These are phyloP conservation scores for Gracilaria gracilis DNA, from an alignment of 23 red algal genomes.

Conservation along the genomic window DNA sequence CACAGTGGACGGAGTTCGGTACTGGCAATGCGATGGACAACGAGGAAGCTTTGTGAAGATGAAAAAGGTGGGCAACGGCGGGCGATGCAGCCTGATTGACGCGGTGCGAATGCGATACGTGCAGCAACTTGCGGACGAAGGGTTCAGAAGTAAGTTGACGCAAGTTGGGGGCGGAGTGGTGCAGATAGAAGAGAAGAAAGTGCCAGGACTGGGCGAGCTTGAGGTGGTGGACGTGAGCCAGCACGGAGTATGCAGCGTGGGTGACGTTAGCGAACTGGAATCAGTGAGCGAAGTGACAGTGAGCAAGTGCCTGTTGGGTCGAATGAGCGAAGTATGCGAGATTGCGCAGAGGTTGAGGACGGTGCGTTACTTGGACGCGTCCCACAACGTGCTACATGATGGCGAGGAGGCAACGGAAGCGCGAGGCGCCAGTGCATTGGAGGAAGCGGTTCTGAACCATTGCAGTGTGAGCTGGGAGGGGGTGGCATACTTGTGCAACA, in stretches of 20 bases:
- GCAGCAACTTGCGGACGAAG: constrained; percentile 13
- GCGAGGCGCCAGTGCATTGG: neutral
- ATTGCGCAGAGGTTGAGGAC: neutral
- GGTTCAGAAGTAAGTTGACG: neutral
- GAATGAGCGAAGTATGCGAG: constrained; percentile 15
- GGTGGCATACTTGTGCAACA: neutral
- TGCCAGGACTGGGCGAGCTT: neutral
- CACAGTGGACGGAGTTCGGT: constrained; percentile 37
- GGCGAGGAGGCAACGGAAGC: neutral
- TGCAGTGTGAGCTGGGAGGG: constrained; percentile 33
- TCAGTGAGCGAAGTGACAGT: constrained; percentile 15
- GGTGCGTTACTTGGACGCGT: constrained; percentile 36
- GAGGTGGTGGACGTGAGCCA: constrained; percentile 42
- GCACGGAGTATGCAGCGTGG: constrained; percentile 22
- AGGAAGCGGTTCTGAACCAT: constrained; percentile 40
- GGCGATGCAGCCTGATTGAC: constrained; percentile 18
- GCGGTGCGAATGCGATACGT: constrained; percentile 46
- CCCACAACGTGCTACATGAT: constrained; percentile 46
- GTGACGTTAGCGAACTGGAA: neutral
- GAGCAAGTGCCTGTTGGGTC: constrained; percentile 35
- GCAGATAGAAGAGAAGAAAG: constrained; percentile 4
- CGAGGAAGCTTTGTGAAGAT: constrained; percentile 42
- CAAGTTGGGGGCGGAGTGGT: constrained; percentile 45
- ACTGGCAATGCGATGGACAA: constrained; percentile 36
- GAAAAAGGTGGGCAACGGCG: constrained; percentile 39